Evolutionary conservation across 2,329 filamentous ascomycete species (phyloP).

Genomic region (Diaporthe sp.): DNA sequence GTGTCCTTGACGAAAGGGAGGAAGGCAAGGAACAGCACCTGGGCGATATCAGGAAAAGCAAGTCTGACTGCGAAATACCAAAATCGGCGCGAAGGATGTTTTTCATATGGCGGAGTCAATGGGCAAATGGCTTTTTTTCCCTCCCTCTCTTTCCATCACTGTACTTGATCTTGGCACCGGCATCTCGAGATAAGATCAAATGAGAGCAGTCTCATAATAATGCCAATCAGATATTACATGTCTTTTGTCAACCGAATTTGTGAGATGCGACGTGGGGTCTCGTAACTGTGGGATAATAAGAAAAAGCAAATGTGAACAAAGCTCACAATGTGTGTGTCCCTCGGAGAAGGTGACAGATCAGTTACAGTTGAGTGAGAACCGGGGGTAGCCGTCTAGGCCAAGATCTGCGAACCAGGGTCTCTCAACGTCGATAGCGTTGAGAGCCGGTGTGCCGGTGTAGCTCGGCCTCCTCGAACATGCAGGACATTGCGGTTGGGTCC

Average conservation of each 20-base stretch:
- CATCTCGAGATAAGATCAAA: slow-evolving; percentile 17
- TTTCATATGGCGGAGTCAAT: slow-evolving; percentile 5
- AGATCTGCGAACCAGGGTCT: slow-evolving; percentile 14
- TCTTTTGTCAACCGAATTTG: not conserved
- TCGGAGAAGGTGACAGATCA: not conserved
- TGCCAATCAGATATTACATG: slow-evolving; percentile 29
- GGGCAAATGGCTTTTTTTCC: not conserved
- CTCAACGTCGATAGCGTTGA: slow-evolving; percentile 17
- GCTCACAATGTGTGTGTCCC: slow-evolving; percentile 14
- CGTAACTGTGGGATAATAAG: not conserved
- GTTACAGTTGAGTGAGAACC: not conserved
- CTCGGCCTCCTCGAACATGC: not conserved
- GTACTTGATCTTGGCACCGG: slow-evolving; percentile 25
- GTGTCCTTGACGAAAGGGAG: not conserved
- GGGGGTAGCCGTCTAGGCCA: slow-evolving; percentile 20
- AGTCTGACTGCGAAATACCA: slow-evolving; percentile 1
- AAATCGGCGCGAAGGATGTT: not conserved
- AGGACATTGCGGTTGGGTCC: slow-evolving; percentile 10
- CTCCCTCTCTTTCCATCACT: not conserved
- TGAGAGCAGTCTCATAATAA: slow-evolving; percentile 34
- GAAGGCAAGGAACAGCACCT: not conserved
- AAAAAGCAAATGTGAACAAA: slow-evolving; percentile 26
- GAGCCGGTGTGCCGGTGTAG: slow-evolving; percentile 12
- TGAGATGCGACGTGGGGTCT: not conserved
- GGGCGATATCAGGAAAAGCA: not conserved